phyloP scores from a whole-genome alignment of 441 rosid species.

The Manihot esculenta region DNA sequence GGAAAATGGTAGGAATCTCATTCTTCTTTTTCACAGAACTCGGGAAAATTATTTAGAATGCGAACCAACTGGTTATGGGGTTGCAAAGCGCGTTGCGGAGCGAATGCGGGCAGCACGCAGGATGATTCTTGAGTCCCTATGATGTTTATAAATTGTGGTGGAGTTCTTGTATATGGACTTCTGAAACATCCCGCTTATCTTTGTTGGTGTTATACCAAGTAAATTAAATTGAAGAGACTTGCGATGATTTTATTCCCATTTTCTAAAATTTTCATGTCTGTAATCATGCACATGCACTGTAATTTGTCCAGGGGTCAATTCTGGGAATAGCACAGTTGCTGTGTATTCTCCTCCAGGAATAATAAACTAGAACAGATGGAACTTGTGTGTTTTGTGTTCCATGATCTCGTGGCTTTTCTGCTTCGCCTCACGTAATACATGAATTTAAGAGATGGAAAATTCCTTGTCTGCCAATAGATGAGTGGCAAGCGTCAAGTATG shows the following conservation, averaged over 20 bases:
- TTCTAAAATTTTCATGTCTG: background rate
- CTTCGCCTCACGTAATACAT: no score
- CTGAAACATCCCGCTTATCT: background rate
- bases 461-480: no score
- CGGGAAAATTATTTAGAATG: no score
- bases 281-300: background rate
- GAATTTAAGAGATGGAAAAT: no score
- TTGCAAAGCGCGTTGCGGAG: background rate
- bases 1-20: background rate
- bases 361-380: background rate
- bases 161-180: no score
- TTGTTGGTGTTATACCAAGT: background rate
- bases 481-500: no score
- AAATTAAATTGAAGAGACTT: background rate
- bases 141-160: slow-evolving; percentile 1
- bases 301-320: background rate
- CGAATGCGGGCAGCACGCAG: background rate
- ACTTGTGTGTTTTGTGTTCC: no score
- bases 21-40: background rate
- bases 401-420: no score
- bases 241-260: background rate
- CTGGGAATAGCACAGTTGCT: background rate
- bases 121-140: background rate
- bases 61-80: background rate
- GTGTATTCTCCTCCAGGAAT: background rate